Evolutionary conservation across 2,329 filamentous ascomycete genomes (phyloP), one percentile per base, ranked within the genome.

Genomic region (Ramichloridium luteum): DNA sequence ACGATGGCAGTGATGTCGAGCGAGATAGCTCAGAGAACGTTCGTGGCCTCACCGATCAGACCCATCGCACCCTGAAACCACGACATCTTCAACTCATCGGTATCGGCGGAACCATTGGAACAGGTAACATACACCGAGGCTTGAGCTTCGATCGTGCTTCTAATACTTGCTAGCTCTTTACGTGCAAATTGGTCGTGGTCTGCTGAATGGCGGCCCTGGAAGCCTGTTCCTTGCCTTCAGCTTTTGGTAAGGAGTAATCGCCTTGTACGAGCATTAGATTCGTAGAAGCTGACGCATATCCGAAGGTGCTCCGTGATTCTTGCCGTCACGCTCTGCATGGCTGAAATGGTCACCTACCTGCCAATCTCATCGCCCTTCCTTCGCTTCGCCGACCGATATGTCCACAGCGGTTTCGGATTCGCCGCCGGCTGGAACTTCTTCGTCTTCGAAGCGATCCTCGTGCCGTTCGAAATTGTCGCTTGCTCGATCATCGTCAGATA

Each of bases 311-410:
- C 39, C 15, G 41, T 44, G 8, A 34, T 44, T n/a, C 39, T 41
- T 9, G 36, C 41, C 6, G 43, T 48, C 6, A 48, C 45, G 3
- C 30, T 45, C 15, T 44, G 59, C 49, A 72, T 80, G 59, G 75
- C 77, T 9, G 80, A 84, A 52, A 82, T 84, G 77, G 78, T 81
- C 5, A 80, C 77, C 0, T 82, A 79, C 41, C 60, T 82, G 2
- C 80, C 80, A 5, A 80, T 85, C 32, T 81, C 77, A 0, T 82
- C 77, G 25, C 78, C 79, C 0, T 85, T 86, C 53, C 80, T 85
- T 49, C 74, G 77, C 15, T 82, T 85, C 46, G 80, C 80, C 3
- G 77, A 78, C 10, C 70, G 77, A 28, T 84, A 74, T 43, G 77
- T 84, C 16, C 79, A 84, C 43, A 77, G 82, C 41, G 76, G 78